Conservation (phyloP, 352 stramenopile genomes). For the Phytopythium vexans region DNA sequence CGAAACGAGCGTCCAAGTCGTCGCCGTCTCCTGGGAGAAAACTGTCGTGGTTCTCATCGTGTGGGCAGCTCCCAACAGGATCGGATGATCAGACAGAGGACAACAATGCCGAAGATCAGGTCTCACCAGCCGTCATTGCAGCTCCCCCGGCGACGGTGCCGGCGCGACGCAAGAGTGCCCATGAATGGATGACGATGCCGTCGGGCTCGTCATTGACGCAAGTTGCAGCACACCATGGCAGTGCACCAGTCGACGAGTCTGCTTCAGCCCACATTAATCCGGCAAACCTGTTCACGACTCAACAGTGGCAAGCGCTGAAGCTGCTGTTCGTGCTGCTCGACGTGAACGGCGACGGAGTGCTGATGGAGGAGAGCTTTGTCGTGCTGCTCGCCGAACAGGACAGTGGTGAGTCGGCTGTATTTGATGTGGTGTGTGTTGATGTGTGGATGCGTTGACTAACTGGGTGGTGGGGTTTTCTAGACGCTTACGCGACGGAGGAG, state of each 20-base stretch:
- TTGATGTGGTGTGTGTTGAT: conserved; percentile 3
- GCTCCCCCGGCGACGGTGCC: conserved; percentile 12
- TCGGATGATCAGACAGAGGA: no score
- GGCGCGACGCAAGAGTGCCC: conserved; percentile 36
- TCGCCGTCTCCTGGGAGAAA: not conserved
- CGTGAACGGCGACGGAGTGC: conserved; percentile 57
- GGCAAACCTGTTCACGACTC: conserved; percentile 62
- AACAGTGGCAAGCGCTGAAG: conserved; percentile 75
- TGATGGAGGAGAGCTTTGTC: conserved; percentile 81
- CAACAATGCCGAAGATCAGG: not conserved
- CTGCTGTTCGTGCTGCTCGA: conserved; percentile 73
- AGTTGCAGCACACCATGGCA: conserved; percentile 10
- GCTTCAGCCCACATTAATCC: conserved; percentile 11
- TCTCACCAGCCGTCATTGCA: conserved; percentile 1
- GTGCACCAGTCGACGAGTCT: not conserved
- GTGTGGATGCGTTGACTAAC: not conserved
- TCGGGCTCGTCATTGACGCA: conserved; percentile 20
- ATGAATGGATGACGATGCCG: conserved; percentile 31
- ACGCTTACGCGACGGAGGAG: conserved; percentile 81
- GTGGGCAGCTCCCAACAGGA: not conserved
- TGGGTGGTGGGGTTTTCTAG: conserved; percentile 17
- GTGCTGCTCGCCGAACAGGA: conserved; percentile 80
- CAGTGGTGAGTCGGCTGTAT: conserved; percentile 40
- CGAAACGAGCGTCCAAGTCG: not conserved
- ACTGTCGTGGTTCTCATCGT: not conserved